Evolutionary conservation across 2,329 filamentous ascomycete species (phyloP), one percentile per base, ranked within the genome.

Genomic region (Colletotrichum tropicale): DNA sequence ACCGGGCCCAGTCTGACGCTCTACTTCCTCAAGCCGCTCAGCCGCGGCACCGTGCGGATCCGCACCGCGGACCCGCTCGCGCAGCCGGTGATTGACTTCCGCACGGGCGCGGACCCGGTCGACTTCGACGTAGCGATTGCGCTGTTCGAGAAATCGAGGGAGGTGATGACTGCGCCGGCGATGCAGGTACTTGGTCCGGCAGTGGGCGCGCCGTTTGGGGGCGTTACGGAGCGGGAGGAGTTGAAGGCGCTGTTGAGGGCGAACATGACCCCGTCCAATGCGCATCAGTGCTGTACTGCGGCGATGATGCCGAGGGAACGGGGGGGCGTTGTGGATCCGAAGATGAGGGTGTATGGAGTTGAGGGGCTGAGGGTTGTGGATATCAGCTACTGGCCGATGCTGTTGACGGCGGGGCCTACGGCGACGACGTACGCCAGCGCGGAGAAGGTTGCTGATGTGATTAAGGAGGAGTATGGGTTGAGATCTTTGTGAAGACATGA

Each of bases 11-110:
- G 81, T n/a, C 79, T 79, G 13, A 69, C 82, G 6, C 80, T 86
- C 30, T 83, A 83, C 75, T 80, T 84, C 61, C 79, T 83, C 69
- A 84, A 85, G 74, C 84, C 85, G 2, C 80, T 86, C 32, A 84
- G 82, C 70, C 81, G 86, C n/a, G 85, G 86, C 15, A 83, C 82
- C 28, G 82, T 87, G 66, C 81, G 80, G 43, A 84, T 87, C 60
- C 82, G 84, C 79, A 78, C 81, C 1, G 79, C 78, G 1, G 80
- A 86, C 76, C 84, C 84, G 18, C 78, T 81, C 5, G 79, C 71
- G 10, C 79, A 80, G 48, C 85, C 85, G 2, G 70, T 83, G 16
- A 81, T 87, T 60, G 85, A 88, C 79, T 85, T 84, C 78, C 83
- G 84, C 74, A 83, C 82, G 4, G 81, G 79, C 15, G 83, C 83